Evolutionary conservation across 148 eudicot genomes (phyloP).

Genomic region (Hydrangea macrophylla): DNA sequence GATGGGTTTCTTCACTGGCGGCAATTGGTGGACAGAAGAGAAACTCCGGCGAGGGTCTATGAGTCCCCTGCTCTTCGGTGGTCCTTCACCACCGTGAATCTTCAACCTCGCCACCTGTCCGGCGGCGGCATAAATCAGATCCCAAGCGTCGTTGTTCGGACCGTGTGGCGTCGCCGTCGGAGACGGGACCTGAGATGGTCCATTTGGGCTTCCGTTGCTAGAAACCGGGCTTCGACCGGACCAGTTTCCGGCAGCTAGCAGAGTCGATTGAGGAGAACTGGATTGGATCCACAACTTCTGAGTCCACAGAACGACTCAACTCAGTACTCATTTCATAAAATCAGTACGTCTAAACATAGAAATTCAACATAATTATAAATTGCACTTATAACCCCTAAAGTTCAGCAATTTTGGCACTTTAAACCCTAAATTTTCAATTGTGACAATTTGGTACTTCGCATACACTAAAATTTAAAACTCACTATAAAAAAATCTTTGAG

Average conservation of each 20-base stretch:
- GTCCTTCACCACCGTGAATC: slow-evolving; percentile 33
- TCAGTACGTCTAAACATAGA: background rate
- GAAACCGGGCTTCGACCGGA: slow-evolving; percentile 19
- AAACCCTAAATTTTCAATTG: too few species aligned
- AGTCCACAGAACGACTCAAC: slow-evolving; percentile 1
- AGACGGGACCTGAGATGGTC: slow-evolving; percentile 29
- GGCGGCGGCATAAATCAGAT: slow-evolving; percentile 51
- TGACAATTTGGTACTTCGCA: too few species aligned
- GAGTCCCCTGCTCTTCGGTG: slow-evolving; percentile 16
- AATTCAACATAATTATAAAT: too few species aligned
- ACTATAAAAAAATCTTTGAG: too few species aligned
- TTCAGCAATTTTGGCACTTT: too few species aligned
- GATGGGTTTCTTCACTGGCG: slow-evolving; percentile 9
- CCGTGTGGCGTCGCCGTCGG: slow-evolving; percentile 34
- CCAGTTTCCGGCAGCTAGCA: slow-evolving; percentile 37
- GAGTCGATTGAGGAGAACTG: slow-evolving; percentile 68
- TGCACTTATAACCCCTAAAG: too few species aligned
- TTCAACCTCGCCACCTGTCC: slow-evolving; percentile 51
- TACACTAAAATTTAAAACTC: too few species aligned
- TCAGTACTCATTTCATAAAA: slow-evolving; percentile 2
- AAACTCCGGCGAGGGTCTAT: slow-evolving; percentile 10
- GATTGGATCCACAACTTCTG: slow-evolving; percentile 40
- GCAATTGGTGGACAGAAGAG: slow-evolving; percentile 1
- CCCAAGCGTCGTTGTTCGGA: slow-evolving; percentile 36
- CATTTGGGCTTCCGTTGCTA: slow-evolving; percentile 40